Percentiles rank a stretch among this genome's conserved stretches.
Conservation (phyloP, 768 basidiomycete genomes). For the Kwoniella dendrophila region DNA sequence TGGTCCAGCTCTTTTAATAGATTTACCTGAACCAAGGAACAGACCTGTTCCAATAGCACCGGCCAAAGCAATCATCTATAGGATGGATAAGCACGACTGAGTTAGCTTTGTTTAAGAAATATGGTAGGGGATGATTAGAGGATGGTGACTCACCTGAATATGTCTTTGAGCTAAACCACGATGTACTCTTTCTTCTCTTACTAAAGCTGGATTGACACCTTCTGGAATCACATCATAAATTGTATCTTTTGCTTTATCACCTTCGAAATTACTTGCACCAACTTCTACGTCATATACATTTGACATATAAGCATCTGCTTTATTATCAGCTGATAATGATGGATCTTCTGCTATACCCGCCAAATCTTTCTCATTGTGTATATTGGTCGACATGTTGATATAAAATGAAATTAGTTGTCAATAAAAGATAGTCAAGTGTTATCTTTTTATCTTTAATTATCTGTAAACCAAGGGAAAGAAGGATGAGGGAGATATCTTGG, state of each 20-base stretch:
- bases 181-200: conserved; percentile 18
- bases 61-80: conserved; percentile 37
- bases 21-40: conserved; percentile 27
- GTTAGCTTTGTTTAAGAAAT: not conserved
- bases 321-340: conserved; percentile 1
- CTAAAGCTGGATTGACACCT: conserved; percentile 19
- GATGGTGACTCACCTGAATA: conserved; percentile 15
- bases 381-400: not conserved
- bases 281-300: conserved; percentile 1
- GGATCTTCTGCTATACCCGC: conserved; percentile 3
- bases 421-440: not conserved
- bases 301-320: conserved; percentile 1
- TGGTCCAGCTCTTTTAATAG: conserved; percentile 27
- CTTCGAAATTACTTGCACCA: not conserved
- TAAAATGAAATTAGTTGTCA: not conserved
- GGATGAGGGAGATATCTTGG: too few relatives aligned
- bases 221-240: conserved; percentile 16
- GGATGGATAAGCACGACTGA: not conserved
- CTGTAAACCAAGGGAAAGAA: too few relatives aligned
- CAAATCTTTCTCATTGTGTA: not conserved
- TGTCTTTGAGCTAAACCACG: conserved; percentile 25
- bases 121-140: not conserved
- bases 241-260: not conserved
- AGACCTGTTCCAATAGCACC: conserved; percentile 41
- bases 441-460: too few relatives aligned